These are phyloP conservation scores for Penicillium aurantiogriseum DNA, from an alignment of 2,329 filamentous ascomycete genomes.

Conservation along the genomic window DNA sequence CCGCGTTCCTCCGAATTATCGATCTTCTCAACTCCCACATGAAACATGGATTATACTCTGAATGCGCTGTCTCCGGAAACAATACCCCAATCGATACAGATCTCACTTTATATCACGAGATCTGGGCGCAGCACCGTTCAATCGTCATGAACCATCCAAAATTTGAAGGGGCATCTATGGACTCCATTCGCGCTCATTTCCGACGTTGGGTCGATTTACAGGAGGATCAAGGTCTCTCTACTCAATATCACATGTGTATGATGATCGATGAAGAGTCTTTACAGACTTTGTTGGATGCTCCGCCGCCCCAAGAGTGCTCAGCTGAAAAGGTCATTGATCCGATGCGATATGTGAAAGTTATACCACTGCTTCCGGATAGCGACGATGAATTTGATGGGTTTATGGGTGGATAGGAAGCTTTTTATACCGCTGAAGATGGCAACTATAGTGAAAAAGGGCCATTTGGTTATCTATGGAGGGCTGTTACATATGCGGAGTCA, in stretches of 20 bases:
- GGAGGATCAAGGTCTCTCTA: background rate
- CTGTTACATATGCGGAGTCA: no score
- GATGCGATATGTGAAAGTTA: background rate
- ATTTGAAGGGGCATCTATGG: background rate
- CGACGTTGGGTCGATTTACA: background rate
- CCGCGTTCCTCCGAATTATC: background rate
- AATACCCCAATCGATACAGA: background rate
- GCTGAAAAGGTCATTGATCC: background rate
- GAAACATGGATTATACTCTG: background rate
- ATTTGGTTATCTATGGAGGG: background rate
- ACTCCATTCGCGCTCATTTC: background rate
- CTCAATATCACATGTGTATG: constrained; percentile 1
- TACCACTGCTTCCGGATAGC: background rate
- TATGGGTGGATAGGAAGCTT: background rate
- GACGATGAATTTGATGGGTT: background rate
- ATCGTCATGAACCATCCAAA: background rate
- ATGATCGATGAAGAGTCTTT: constrained; percentile 3
- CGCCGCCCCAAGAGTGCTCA: background rate
- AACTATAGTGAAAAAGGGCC: background rate
- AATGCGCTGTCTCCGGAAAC: background rate
- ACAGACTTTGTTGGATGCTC: background rate
- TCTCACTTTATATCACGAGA: background rate
- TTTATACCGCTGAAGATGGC: background rate
- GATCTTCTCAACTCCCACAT: constrained; percentile 4
- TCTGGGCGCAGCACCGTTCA: background rate